Evolutionary conservation across 768 basidiomycete species (phyloP).

Genomic region (Cystobasidium ongulense): DNA sequence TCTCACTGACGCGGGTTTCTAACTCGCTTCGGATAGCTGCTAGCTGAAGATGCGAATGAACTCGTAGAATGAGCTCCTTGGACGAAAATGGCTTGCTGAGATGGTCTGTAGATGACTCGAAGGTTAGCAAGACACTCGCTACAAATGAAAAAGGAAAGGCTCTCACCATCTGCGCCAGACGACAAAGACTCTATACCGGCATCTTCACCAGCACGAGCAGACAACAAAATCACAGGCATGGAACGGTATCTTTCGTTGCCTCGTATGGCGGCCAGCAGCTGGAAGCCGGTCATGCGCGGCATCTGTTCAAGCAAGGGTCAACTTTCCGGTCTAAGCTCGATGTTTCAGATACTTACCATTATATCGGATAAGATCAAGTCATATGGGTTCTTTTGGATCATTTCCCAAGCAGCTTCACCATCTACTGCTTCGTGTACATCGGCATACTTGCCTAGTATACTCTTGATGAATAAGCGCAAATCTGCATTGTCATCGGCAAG

Average conservation of each 20-base stretch:
- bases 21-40: slow-evolving; percentile 29
- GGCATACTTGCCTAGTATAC: slow-evolving; percentile 28
- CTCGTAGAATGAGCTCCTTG: slow-evolving; percentile 31
- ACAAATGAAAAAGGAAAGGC: background rate
- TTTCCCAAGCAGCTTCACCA: slow-evolving; percentile 22
- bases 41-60: slow-evolving; percentile 29
- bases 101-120: background rate
- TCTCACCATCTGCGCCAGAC: slow-evolving; percentile 25
- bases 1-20: slow-evolving; percentile 22
- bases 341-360: slow-evolving; percentile 6
- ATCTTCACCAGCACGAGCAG: slow-evolving; percentile 34
- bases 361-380: slow-evolving; percentile 32
- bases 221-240: slow-evolving; percentile 29
- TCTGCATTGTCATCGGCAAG: slow-evolving; percentile 33
- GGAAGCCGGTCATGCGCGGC: slow-evolving; percentile 28
- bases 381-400: background rate
- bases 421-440: slow-evolving; percentile 19
- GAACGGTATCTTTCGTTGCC: background rate
- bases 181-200: slow-evolving; percentile 21
- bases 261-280: slow-evolving; percentile 22
- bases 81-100: slow-evolving; percentile 33
- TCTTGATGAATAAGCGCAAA: slow-evolving; percentile 28
- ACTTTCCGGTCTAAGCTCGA: background rate
- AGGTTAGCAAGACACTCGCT: background rate
- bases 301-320: background rate